Conservation (phyloP, 306 rosid genomes). For the Cyamopsis tetragonoloba region DNA sequence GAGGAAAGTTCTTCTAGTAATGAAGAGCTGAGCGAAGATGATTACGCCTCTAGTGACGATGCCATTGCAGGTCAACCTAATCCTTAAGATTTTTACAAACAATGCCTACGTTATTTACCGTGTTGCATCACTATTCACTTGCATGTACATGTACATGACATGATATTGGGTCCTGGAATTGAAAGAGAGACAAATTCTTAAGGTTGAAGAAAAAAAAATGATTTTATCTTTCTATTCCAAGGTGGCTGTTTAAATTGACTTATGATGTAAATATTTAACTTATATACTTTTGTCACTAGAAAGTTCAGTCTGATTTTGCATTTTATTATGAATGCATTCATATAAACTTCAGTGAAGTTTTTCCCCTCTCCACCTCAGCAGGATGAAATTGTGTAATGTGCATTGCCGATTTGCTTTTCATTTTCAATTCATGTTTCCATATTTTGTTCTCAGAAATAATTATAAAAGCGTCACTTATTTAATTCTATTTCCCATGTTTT, state of each 20-base stretch:
- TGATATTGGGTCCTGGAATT: slow-evolving; percentile 33
- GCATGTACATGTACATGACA: slow-evolving; percentile 59
- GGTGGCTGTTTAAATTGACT: slow-evolving; percentile 43
- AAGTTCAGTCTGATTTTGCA: not conserved
- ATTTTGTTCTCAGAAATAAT: no score
- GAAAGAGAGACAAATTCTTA: slow-evolving; percentile 30
- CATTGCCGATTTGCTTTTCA: not conserved
- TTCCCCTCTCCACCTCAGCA: not conserved
- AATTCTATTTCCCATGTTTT: no score
- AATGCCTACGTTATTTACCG: slow-evolving; percentile 16
- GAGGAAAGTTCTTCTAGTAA: slow-evolving; percentile 70
- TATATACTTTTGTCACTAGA: slow-evolving; percentile 17
- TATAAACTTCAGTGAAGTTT: not conserved
- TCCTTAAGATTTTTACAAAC: slow-evolving; percentile 40
- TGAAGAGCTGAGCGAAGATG: slow-evolving; percentile 80
- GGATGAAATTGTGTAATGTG: not conserved
- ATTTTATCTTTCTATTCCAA: slow-evolving; percentile 34
- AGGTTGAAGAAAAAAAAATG: slow-evolving; percentile 35
- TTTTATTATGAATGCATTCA: slow-evolving; percentile 12
- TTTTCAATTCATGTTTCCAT: no score
- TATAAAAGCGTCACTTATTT: no score
- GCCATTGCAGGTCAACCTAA: slow-evolving; percentile 68
- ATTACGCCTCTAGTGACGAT: slow-evolving; percentile 60
- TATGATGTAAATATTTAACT: slow-evolving; percentile 36
- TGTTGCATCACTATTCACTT: no score